Percentiles rank a stretch among this genome's conserved stretches.
Evolutionary conservation across 164 flowering plant species (phyloP).

Genomic region (Euptelea pleiosperma): DNA sequence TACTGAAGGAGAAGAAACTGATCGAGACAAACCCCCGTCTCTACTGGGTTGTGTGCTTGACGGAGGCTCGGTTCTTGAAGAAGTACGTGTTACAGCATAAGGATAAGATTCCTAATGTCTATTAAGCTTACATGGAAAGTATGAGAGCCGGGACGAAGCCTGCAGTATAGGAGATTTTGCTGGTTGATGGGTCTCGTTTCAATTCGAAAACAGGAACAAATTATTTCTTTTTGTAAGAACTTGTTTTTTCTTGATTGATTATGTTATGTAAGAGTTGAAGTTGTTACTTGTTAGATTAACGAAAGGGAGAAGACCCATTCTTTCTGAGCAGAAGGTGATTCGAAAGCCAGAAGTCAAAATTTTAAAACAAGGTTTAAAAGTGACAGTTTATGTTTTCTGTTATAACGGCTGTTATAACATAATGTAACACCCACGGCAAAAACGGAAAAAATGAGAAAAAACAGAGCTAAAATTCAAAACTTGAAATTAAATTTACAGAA

Average conservation of each 20-base stretch:
- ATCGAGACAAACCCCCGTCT: background rate
- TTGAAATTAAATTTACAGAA: too few relatives aligned
- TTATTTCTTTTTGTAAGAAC: background rate
- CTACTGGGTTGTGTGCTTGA: background rate
- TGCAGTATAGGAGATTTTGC: too few relatives aligned
- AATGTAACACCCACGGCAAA: too few relatives aligned
- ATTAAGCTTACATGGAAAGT: slow-evolving; percentile 9
- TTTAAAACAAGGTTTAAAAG: too few relatives aligned
- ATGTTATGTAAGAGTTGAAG: background rate
- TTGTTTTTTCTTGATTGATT: background rate
- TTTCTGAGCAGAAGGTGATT: too few relatives aligned
- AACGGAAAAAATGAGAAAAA: too few relatives aligned
- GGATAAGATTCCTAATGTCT: slow-evolving; percentile 18
- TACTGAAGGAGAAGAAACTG: slow-evolving; percentile 15
- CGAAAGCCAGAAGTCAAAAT: too few relatives aligned
- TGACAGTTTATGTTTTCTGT: too few relatives aligned
- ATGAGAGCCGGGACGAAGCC: background rate
- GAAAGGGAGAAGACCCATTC: background rate
- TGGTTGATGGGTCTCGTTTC: background rate
- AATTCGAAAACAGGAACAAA: background rate
- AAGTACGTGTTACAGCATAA: slow-evolving; percentile 6
- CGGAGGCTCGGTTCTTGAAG: slow-evolving; percentile 15
- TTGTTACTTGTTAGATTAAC: background rate
- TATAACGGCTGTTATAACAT: too few relatives aligned
- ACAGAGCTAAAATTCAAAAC: too few relatives aligned